phyloP scores from a whole-genome alignment of 495 filamentous ascomycete species.

The Daldinia loculata region DNA sequence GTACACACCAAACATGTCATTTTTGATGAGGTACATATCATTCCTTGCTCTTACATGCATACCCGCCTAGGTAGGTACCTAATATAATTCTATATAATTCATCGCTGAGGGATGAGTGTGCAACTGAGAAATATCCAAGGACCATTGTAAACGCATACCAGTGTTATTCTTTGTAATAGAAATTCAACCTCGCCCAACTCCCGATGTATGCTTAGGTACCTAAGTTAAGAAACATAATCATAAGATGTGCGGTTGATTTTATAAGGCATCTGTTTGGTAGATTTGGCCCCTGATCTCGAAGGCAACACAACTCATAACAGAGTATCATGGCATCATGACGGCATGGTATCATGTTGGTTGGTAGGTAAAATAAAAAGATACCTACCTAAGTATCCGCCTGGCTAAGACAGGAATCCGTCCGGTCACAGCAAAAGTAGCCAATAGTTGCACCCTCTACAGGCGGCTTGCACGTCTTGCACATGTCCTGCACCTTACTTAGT shows the following conservation, averaged over 20 bases:
- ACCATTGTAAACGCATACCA: neutral
- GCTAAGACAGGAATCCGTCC: conserved; percentile 19
- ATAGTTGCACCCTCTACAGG: conserved; percentile 1
- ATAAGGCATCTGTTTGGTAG: too few relatives aligned
- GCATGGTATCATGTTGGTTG: too few relatives aligned
- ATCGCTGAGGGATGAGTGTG: conserved; percentile 2
- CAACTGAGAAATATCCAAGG: neutral
- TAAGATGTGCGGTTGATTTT: too few relatives aligned
- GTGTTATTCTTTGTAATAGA: neutral
- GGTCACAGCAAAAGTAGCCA: neutral
- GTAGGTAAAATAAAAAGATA: neutral
- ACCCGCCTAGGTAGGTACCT: neutral
- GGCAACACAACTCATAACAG: too few relatives aligned
- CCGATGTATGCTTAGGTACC: neutral
- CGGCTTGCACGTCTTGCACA: too few relatives aligned
- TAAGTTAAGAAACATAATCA: neutral
- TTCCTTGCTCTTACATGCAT: neutral
- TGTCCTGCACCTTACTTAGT: neutral
- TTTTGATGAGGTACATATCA: neutral
- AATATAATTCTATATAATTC: neutral
- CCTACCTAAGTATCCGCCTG: neutral
- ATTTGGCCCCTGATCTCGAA: too few relatives aligned
- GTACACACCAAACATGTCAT: too few relatives aligned
- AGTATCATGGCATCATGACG: too few relatives aligned
- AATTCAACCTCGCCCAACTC: neutral